phyloP scores from a whole-genome alignment of 208 protist species.

The Wallacemonas collosoma region DNA sequence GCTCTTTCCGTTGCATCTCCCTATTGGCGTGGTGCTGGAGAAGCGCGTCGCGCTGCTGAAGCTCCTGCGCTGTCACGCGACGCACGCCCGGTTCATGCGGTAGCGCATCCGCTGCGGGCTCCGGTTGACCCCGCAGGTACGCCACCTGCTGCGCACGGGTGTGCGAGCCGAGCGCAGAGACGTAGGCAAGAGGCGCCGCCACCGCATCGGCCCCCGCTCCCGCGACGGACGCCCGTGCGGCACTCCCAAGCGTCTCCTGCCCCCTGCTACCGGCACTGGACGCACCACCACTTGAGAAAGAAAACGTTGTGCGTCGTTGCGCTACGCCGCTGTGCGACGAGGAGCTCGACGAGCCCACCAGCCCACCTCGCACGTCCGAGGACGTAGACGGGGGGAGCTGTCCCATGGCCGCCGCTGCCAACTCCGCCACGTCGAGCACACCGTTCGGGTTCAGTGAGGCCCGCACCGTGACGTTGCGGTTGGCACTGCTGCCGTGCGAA shows the following conservation, averaged over 20 bases:
- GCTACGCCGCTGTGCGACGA: conserved; percentile 45
- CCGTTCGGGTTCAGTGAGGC: conserved; percentile 39
- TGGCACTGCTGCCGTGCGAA: background rate
- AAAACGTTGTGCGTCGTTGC: conserved; percentile 57
- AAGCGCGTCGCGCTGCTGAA: conserved; percentile 55
- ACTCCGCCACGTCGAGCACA: conserved; percentile 62
- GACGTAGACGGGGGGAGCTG: too few relatives aligned
- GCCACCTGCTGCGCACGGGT: conserved; percentile 41
- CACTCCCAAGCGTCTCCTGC: conserved; percentile 10
- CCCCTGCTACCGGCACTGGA: background rate
- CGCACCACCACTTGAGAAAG: conserved; percentile 25
- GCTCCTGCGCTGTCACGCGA: conserved; percentile 43
- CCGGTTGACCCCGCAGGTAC: conserved; percentile 28
- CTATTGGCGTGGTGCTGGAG: conserved; percentile 59
- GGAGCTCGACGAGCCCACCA: conserved; percentile 36
- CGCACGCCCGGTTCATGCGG: conserved; percentile 48
- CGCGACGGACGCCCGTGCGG: too few relatives aligned
- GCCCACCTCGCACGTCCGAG: conserved; percentile 14
- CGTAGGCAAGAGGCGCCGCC: conserved; percentile 45
- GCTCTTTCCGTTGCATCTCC: conserved; percentile 66
- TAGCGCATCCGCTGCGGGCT: background rate
- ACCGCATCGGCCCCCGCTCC: too few relatives aligned
- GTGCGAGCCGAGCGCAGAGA: conserved; percentile 40
- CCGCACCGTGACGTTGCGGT: conserved; percentile 52
- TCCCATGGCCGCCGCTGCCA: conserved; percentile 11